Conservation (phyloP, 1,284 basidiomycete genomes). For the Ustilago tritici region DNA sequence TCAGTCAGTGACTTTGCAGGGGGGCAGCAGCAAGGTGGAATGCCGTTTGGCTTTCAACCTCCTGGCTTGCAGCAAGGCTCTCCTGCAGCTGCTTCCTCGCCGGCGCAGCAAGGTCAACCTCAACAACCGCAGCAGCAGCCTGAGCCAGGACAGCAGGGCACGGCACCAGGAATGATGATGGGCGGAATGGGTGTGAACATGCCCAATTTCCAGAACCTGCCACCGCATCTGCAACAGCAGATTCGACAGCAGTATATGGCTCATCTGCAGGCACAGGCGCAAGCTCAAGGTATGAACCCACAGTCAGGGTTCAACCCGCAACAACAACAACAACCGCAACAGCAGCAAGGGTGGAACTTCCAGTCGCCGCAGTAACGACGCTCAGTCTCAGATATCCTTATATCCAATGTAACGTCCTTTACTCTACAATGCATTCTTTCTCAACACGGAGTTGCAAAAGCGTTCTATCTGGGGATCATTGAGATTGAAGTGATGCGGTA, state of each 20-base stretch:
- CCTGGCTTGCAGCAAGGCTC: conserved; percentile 28
- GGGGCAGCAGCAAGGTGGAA: conserved; percentile 17
- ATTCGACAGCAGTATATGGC: conserved; percentile 52
- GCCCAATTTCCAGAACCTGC: conserved; percentile 45
- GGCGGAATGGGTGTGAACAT: conserved; percentile 20
- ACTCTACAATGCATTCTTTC: neutral
- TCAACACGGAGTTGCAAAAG: neutral
- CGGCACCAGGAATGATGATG: conserved; percentile 16
- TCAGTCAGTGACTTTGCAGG: conserved; percentile 21
- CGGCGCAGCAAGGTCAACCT: conserved; percentile 14
- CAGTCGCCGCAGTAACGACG: conserved; percentile 28
- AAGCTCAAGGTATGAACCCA: conserved; percentile 16
- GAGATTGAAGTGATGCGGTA: neutral
- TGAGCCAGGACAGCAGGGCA: conserved; percentile 22
- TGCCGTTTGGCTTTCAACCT: conserved; percentile 28
- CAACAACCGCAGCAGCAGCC: conserved; percentile 8
- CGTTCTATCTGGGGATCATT: neutral
- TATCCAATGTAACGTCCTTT: conserved; percentile 1
- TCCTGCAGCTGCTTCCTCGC: conserved; percentile 19
- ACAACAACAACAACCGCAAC: conserved; percentile 23
- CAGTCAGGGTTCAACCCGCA: conserved; percentile 20
- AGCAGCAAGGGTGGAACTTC: conserved; percentile 35
- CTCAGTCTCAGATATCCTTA: neutral
- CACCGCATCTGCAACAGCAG: conserved; percentile 52
- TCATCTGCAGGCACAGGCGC: conserved; percentile 43